Percentiles rank a stretch among this genome's conserved stretches.
Evolutionary conservation across 129 eudicot genomes (phyloP).

Genomic region (Helianthus annuus): HanXRQr2.0-SUNRISE NC_035446.2:40117207-40117706

Average conservation of each 20-base stretch:
- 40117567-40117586: slow-evolving; percentile 60
- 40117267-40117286: too few relatives aligned
- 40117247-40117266: too few relatives aligned
- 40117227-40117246: too few relatives aligned
- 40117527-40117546: slow-evolving; percentile 55
- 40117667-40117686: slow-evolving; percentile 72
- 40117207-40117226: too few relatives aligned
- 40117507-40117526: slow-evolving; percentile 30
- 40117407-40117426: too few relatives aligned
- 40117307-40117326: too few relatives aligned
- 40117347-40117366: too few relatives aligned
- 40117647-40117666: slow-evolving; percentile 69
- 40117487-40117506: slow-evolving; percentile 15
- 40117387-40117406: too few relatives aligned
- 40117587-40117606: slow-evolving; percentile 83
- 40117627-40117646: slow-evolving; percentile 85
- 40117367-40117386: too few relatives aligned
- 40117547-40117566: slow-evolving; percentile 50
- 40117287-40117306: too few relatives aligned
- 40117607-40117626: slow-evolving; percentile 71
- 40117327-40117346: too few relatives aligned
- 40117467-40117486: slow-evolving; percentile 39
- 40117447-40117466: slow-evolving; percentile 42
- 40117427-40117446: too few relatives aligned
- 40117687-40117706: slow-evolving; percentile 77